Evolutionary conservation across 257 asterid genomes (phyloP), one percentile per base, ranked within the genome.

Genomic region (Solanum infundibuliforme): DNA sequence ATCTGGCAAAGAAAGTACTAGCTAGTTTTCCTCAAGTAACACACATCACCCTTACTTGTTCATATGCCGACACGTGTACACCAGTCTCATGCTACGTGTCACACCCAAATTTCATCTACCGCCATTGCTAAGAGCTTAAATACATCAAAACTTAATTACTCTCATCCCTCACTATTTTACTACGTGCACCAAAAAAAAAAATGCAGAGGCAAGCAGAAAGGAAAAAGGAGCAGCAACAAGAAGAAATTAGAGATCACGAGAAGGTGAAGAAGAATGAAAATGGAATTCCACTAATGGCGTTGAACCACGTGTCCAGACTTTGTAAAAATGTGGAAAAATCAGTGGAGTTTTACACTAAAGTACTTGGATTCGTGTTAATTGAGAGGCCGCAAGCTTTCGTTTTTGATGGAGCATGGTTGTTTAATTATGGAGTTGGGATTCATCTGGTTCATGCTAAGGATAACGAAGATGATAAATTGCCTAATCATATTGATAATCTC

Each of bases 401-500:
- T 62, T 93, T 93, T 83, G 95, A 93, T 85, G 98, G 97, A 32
- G 98, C 98, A 18, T 94, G 98, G 98, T 90, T 95, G 20, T 95
- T 95, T 92, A 95, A 95, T 89, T 95, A 95, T 91, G 96, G 98
- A 27, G 91, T 94, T 5, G 96, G 98, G n/a, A 87, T 95, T 68
- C 98, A 95, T 86, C 79, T 95, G 89, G 90, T 95, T 89, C 95
- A 91, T 48, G 84, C 90, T 76, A 90, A 89, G 90, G 93, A 92
- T 36, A 92, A 23, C 12, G 69, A 62, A 62, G 14, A 92, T 76
- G 88, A 86, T 21, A 91, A 88, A 87, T 65, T 93, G 66, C 93
- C 95, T 7, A 48, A 89, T 32, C 90, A 89, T 31, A 88, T 32
- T 79, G 92, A 93, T 38, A 35, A 66, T 34, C 81, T 95, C 91